Evolutionary conservation across 257 asterid genomes (phyloP).

Genomic region (Sherardia arvensis): DNA sequence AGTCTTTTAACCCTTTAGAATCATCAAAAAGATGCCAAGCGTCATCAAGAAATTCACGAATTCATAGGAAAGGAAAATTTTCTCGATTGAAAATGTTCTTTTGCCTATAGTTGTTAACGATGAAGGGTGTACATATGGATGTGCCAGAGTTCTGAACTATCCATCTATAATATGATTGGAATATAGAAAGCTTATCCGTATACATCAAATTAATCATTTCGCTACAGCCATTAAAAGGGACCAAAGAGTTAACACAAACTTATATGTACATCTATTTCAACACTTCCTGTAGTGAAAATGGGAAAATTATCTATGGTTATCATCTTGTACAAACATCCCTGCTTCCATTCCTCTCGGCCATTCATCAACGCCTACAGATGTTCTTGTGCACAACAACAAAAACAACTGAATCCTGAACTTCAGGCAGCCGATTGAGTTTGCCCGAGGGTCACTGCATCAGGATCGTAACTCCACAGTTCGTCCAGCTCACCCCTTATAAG

Average conservation of each 20-base stretch:
- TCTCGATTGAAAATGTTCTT: too few species aligned
- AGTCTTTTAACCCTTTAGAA: too few species aligned
- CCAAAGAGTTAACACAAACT: background rate
- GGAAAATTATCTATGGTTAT: background rate
- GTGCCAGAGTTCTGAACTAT: too few species aligned
- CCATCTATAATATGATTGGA: background rate
- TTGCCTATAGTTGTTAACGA: too few species aligned
- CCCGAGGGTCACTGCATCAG: constrained; percentile 13
- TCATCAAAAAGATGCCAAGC: too few species aligned
- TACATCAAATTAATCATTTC: constrained; percentile 1
- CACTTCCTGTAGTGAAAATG: background rate
- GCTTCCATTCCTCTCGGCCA: background rate
- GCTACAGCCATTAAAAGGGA: background rate
- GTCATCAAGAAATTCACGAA: too few species aligned
- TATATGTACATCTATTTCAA: constrained; percentile 1
- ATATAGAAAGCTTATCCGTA: background rate
- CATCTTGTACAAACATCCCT: background rate
- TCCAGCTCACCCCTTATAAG: constrained; percentile 57
- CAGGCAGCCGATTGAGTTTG: constrained; percentile 21
- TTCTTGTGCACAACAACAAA: background rate
- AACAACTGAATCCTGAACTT: constrained; percentile 22
- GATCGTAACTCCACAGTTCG: constrained; percentile 56
- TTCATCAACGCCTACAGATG: background rate
- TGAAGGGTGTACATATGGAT: too few species aligned
- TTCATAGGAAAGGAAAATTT: too few species aligned